Conservation (phyloP, 1,284 basidiomycete species). For the Ustilago cynodontis region DNA sequence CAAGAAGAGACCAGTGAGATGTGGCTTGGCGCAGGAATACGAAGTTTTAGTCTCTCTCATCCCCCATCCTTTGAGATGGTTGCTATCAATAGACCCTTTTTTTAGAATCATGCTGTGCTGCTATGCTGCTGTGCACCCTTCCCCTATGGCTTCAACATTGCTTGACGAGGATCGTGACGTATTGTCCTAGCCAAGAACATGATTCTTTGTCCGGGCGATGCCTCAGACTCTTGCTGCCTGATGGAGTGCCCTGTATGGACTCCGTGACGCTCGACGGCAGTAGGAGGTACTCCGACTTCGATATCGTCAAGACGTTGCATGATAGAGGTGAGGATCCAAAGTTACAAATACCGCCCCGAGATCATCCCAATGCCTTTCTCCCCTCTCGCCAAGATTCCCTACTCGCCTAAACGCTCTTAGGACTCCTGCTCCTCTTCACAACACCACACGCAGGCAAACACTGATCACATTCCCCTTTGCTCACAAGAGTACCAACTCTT, state of each 20-base stretch:
- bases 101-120: constrained; percentile 5
- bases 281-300: not conserved
- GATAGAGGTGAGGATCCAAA: not conserved
- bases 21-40: constrained; percentile 9
- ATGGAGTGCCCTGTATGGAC: not conserved
- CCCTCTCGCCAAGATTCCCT: not conserved
- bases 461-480: not conserved
- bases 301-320: not conserved
- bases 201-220: not conserved
- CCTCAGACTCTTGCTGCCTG: not conserved
- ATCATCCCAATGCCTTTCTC: not conserved
- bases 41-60: too few species aligned
- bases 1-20: constrained; percentile 4
- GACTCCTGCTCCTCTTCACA: not conserved
- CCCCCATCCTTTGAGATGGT: not conserved
- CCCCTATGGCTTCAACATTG: too few species aligned
- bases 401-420: not conserved
- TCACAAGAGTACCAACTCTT: not conserved
- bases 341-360: constrained; percentile 1
- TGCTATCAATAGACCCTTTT: constrained; percentile 1
- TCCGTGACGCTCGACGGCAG: not conserved
- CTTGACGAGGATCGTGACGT: constrained; percentile 3
- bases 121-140: not conserved
- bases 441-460: not conserved
- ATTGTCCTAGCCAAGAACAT: not conserved